phyloP scores from a whole-genome alignment of 108 stramenopile genomes.

The Nitzschia sp. region DNA sequence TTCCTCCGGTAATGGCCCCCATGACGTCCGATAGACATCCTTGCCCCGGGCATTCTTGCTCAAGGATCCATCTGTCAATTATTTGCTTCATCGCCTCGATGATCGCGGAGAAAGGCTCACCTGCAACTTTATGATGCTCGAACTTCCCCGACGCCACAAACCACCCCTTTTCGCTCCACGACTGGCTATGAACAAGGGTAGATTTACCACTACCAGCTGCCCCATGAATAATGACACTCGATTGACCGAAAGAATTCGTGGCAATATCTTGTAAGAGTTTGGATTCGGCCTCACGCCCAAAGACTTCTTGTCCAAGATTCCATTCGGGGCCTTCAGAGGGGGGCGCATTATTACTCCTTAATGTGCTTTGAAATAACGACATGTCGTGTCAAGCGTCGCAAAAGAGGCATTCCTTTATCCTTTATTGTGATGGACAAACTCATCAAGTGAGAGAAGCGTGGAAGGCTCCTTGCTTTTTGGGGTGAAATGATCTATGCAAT shows the following conservation, averaged over 20 bases:
- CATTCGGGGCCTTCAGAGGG: neutral
- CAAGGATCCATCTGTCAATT: constrained; percentile 24
- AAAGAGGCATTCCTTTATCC: neutral
- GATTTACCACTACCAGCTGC: constrained; percentile 34
- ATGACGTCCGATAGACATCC: constrained; percentile 10
- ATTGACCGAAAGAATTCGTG: neutral
- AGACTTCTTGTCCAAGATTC: neutral
- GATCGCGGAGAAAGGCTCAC: constrained; percentile 30
- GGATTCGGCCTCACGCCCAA: constrained; percentile 14
- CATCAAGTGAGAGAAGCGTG: too few species aligned
- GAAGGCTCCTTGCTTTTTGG: neutral
- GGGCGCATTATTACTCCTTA: neutral
- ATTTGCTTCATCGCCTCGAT: constrained; percentile 18
- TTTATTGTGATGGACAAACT: neutral
- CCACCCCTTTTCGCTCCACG: constrained; percentile 32
- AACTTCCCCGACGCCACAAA: constrained; percentile 30
- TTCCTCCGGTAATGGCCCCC: constrained; percentile 18
- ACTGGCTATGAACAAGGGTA: constrained; percentile 14
- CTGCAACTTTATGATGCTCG: constrained; percentile 2
- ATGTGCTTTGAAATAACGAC: neutral
- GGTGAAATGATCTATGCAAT: neutral
- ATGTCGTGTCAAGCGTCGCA: neutral
- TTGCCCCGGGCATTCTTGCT: too few species aligned
- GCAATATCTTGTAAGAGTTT: neutral
- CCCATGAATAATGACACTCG: constrained; percentile 17